Evolutionary conservation across 495 filamentous ascomycete species (phyloP), one percentile per base, ranked within the genome.

Genomic region (Geopyxis carbonaria): DNA sequence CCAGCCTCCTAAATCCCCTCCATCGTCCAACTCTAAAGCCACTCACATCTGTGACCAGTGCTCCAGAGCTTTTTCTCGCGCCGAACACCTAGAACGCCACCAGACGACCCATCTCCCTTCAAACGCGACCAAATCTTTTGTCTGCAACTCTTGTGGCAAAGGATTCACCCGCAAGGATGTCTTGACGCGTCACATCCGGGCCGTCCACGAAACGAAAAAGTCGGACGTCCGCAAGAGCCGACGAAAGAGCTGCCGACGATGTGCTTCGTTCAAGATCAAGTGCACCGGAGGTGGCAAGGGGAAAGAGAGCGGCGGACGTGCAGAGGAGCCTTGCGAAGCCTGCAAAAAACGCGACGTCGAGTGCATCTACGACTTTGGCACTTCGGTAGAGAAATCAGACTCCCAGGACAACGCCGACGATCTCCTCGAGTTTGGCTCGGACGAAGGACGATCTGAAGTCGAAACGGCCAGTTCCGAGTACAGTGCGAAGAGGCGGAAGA

Each of bases 141-240:
- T 56, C 33, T 56, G 53, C 14, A 33, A 43, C n/a, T 45, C 47
- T 4, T 56, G 53, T 33, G 37, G 34, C n/a, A 56, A 56, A 24
- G 53, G 53, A 3, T 56, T 56, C 22, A 56, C 53, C 4, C 39
- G 53, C 13, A 56, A 56, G 22, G 53, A 56, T 36, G 53, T 56
- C 18, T 18, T 56, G 35, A 56, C 52, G 1, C 35, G 53, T 29
- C 53, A 56, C 21, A 39, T 56, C 32, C 46, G 53, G 27, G 53
- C 53, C 13, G 53, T 56, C 4, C 53, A 56, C 25, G 53, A 56
- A 34, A 56, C 52, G 0, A 56, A 56, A 24, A 38, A 47, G 5
- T 39, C 52, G 4, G 53, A 56, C 5, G 42, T 56, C 21, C 39
- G 53, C 13, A 56, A 52, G 15, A 56, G 52, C 21, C 46, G 53